These are phyloP conservation scores for Kwoniella sp. DNA, from an alignment of 768 basidiomycete genomes.

Conservation along the genomic window DNA sequence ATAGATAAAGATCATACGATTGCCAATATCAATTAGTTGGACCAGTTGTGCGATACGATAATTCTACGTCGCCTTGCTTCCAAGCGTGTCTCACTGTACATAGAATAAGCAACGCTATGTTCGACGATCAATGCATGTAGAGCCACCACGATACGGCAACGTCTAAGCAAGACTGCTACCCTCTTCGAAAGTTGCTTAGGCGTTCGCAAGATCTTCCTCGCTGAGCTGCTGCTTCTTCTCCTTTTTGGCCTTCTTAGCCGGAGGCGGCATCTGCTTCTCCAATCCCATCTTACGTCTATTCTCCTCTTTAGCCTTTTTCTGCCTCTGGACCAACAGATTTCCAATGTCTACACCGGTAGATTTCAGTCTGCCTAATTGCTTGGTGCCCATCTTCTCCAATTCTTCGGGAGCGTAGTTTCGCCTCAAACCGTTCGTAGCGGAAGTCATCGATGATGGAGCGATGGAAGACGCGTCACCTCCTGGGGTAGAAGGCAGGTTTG, in stretches of 20 bases:
- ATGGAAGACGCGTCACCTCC: conserved; percentile 8
- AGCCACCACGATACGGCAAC: too few species aligned
- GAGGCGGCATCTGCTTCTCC: conserved; percentile 3
- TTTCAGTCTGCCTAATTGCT: conserved; percentile 46
- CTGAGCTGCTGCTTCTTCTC: background rate
- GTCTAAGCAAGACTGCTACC: too few species aligned
- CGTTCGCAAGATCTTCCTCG: conserved; percentile 19
- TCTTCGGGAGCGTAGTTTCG: conserved; percentile 34
- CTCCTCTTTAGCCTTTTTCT: conserved; percentile 43
- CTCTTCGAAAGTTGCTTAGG: too few species aligned
- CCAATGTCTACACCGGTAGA: conserved; percentile 48
- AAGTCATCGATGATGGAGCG: conserved; percentile 9
- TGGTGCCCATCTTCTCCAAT: conserved; percentile 30
- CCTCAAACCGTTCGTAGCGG: conserved; percentile 1
- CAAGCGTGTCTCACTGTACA: too few species aligned
- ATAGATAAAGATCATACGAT: too few species aligned
- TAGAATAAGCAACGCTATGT: too few species aligned
- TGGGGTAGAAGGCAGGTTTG: conserved; percentile 8
- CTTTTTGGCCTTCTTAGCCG: background rate
- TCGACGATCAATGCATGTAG: background rate
- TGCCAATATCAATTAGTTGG: too few species aligned
- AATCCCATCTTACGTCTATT: conserved; percentile 29
- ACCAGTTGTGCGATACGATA: too few species aligned
- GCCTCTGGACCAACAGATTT: conserved; percentile 32
- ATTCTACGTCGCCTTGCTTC: too few species aligned